Conservation (phyloP, 352 stramenopile species). For the Aphanomyces euteiches region DNA sequence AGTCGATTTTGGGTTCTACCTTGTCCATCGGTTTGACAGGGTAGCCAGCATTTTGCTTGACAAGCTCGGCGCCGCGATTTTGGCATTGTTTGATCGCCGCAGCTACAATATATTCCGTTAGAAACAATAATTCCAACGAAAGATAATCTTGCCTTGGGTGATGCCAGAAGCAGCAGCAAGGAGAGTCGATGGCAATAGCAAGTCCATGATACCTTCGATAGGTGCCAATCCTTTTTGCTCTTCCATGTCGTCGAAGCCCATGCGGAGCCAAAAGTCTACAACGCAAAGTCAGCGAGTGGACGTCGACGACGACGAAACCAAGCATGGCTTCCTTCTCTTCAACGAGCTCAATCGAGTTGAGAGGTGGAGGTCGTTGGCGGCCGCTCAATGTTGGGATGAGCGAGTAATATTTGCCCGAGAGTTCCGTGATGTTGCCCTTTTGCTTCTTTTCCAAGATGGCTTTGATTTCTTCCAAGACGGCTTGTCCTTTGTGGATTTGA, state of each 20-base stretch:
- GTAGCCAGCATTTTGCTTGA: not conserved
- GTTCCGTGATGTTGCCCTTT: not conserved
- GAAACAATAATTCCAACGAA: not conserved
- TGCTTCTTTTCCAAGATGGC: too few relatives aligned
- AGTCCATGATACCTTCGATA: constrained; percentile 25
- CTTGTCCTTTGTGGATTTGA: too few relatives aligned
- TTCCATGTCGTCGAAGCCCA: constrained; percentile 28
- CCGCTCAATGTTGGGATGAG: constrained; percentile 5
- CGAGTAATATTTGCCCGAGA: constrained; percentile 4
- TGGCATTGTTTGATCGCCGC: constrained; percentile 23
- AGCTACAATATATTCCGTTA: not conserved
- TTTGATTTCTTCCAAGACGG: too few relatives aligned
- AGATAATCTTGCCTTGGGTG: not conserved
- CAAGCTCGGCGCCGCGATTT: not conserved
- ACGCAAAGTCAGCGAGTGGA: not conserved
- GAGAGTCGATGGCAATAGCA: constrained; percentile 1
- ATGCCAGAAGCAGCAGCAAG: constrained; percentile 2
- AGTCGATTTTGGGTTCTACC: constrained; percentile 7
- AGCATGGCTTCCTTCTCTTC: constrained; percentile 15
- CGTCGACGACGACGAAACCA: too few relatives aligned
- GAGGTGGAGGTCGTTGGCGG: constrained; percentile 2
- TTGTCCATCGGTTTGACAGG: constrained; percentile 19
- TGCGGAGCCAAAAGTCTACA: constrained; percentile 24
- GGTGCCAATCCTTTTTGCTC: constrained; percentile 20
- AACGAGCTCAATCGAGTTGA: not conserved